Evolutionary conservation across 345 rosid species (phyloP).

Genomic region (Angophora floribunda): DNA sequence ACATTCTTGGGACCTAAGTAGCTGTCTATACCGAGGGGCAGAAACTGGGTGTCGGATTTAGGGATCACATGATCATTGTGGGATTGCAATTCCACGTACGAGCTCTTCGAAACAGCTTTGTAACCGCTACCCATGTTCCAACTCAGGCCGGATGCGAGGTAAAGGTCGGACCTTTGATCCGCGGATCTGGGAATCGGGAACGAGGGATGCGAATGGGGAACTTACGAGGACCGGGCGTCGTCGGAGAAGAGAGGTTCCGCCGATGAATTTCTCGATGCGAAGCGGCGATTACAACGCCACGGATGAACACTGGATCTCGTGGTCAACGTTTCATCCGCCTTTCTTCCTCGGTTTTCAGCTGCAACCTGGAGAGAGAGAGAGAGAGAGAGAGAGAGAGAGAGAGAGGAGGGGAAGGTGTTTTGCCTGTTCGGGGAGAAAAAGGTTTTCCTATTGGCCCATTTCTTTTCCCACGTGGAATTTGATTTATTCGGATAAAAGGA

Average conservation of each 20-base stretch:
- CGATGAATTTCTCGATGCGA: neutral
- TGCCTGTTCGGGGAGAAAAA: neutral
- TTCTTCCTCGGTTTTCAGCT: neutral
- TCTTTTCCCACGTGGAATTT: neutral
- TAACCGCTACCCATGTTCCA: slow-evolving; percentile 58
- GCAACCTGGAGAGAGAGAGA: neutral
- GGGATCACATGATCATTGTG: slow-evolving; percentile 19
- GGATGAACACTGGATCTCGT: neutral
- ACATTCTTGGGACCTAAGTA: slow-evolving; percentile 9
- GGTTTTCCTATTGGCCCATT: neutral
- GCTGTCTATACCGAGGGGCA: slow-evolving; percentile 33
- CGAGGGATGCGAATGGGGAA: neutral
- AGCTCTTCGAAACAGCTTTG: slow-evolving; percentile 43
- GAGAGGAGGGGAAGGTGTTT: neutral
- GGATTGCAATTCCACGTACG: slow-evolving; percentile 49
- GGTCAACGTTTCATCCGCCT: slow-evolving; percentile 9
- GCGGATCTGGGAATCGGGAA: neutral
- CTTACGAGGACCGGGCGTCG: neutral
- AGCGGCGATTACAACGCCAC: neutral
- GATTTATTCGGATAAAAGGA: neutral
- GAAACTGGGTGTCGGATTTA: slow-evolving; percentile 17
- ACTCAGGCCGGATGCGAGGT: neutral
- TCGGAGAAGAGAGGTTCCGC: neutral
- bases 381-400: neutral
- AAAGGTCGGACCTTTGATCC: neutral